Base-by-base conservation (phyloP, 2,329 filamentous ascomycete species). In the Colletotrichum limetticola region DNA sequence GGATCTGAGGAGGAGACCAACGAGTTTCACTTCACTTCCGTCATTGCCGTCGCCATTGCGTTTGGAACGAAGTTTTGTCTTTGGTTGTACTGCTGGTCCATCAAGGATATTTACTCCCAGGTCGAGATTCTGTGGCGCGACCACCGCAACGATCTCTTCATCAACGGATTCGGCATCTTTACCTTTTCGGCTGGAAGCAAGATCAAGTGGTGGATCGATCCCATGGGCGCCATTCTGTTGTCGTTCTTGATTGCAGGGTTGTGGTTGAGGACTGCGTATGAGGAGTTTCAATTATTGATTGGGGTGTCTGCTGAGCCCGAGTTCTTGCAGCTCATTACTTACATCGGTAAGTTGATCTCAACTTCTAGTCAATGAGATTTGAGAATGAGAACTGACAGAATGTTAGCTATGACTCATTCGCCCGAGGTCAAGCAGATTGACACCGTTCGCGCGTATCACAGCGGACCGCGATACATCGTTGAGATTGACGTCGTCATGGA, bases 401-500 rank as follows among this genome's bases (percentile, higher is more conserved):
- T 22, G 55, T 26, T 12, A 74, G 74, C 74, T 86, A 92, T 98
- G 86, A 98, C 96, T 9, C 97, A 98, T 85, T 95, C 94, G 42
- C 90, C 93, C 1, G 83, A 88, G 42, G 94, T 99, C 80, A 88
- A 87, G 68, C 94, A 94, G 78, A 97, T 99, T 80, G 97, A 99
- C 82, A 99, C 97, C 1, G 97, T 98, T 4, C 91, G 97, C 64
- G 95, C 95, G 0, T 98, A 98, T 84, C 95, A 98, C 83, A 94
- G 92, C 7, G 96, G 96, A 0, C 91, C 95, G 1, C 90, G 96
- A 24, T 90, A 98, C 58, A 95, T 98, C 76, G 95, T 97, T 76
- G 97, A 99, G 86, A 95, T 98, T 49, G 97, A 99, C 80, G 91
- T 98, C 68, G 96, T 98, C 78, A 98, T 98, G 95, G 91, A 95